A percentile compares a stretch with the other conserved stretches of the same genome.
Conservation (phyloP, 345 rosid genomes). For the Citrus reticulata region DNA sequence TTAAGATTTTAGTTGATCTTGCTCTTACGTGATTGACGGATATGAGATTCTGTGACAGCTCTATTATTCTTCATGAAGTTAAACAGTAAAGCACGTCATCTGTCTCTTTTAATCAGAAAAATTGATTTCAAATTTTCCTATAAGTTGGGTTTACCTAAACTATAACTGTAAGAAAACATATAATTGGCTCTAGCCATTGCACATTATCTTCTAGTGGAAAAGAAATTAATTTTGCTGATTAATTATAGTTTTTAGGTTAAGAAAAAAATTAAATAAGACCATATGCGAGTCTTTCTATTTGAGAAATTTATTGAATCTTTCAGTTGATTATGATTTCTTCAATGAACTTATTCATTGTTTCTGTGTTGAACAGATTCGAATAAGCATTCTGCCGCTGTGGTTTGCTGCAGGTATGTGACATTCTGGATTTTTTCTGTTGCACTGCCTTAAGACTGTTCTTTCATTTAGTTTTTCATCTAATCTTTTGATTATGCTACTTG, state of each 20-base stretch:
- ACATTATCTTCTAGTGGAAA: not conserved
- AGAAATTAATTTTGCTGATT: not conserved
- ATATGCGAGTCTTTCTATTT: not conserved
- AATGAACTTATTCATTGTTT: conserved; percentile 9
- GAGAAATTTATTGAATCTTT: not conserved
- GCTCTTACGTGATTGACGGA: not conserved
- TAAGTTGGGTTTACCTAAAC: not conserved
- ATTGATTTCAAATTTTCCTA: not conserved
- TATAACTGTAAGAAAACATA: not conserved
- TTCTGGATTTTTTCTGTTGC: conserved; percentile 13
- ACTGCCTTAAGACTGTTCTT: not conserved
- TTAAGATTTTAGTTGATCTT: not conserved
- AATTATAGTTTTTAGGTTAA: not conserved
- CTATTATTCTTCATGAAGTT: not conserved
- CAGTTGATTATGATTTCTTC: conserved; percentile 14
- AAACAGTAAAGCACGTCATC: not conserved
- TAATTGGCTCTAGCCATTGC: not conserved
- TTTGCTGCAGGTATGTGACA: conserved; percentile 59
- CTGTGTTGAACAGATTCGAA: conserved; percentile 48
- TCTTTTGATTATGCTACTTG: not conserved
- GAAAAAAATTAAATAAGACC: not conserved
- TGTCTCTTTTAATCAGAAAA: not conserved
- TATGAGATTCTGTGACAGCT: not conserved
- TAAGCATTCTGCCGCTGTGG: conserved; percentile 61
- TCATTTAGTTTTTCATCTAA: not conserved